These are phyloP conservation scores for Oemleria cerasiformis DNA, from an alignment of 306 rosid species.

Conservation along the genomic window DNA sequence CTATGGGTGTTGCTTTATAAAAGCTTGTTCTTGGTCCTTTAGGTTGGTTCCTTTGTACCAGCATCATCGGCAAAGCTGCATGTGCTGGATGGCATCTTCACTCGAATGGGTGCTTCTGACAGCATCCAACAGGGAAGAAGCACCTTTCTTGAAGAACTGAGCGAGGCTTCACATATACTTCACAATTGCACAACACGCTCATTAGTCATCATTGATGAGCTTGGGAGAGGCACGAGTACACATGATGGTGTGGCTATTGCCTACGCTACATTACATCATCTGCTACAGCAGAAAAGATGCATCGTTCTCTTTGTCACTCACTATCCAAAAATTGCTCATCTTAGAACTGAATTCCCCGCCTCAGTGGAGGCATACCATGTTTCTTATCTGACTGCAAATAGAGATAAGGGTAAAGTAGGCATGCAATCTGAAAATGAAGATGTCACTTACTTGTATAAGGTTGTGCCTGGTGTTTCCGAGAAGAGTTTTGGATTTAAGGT, in stretches of 20 bases:
- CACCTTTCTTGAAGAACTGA: slow-evolving; percentile 89
- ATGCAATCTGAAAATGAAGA: slow-evolving; percentile 47
- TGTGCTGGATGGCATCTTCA: slow-evolving; percentile 78
- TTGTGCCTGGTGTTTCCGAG: slow-evolving; percentile 71
- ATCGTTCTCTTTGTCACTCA: slow-evolving; percentile 92
- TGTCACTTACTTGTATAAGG: slow-evolving; percentile 83
- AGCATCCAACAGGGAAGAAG: slow-evolving; percentile 92
- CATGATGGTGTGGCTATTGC: slow-evolving; percentile 96
- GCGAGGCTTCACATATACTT: slow-evolving; percentile 78
- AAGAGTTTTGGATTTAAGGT: slow-evolving; percentile 92
- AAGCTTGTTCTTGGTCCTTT: slow-evolving; percentile 41
- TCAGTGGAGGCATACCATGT: slow-evolving; percentile 78
- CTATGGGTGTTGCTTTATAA: slow-evolving; percentile 23
- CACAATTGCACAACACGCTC: slow-evolving; percentile 64
- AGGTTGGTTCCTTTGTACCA: slow-evolving; percentile 97
- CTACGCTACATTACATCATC: slow-evolving; percentile 76
- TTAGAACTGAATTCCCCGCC: slow-evolving; percentile 64
- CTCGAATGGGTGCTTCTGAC: slow-evolving; percentile 97
- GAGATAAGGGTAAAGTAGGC: slow-evolving; percentile 17
- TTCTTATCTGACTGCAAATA: slow-evolving; percentile 70
- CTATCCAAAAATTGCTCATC: slow-evolving; percentile 72
- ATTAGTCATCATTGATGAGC: slow-evolving; percentile 86
- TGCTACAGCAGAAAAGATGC: slow-evolving; percentile 62
- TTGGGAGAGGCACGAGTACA: slow-evolving; percentile 97
- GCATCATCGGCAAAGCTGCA: slow-evolving; percentile 80